These are phyloP conservation scores for Bipolaris sorokiniana DNA, from an alignment of 2,329 filamentous ascomycete species.

Conservation along the genomic window DNA sequence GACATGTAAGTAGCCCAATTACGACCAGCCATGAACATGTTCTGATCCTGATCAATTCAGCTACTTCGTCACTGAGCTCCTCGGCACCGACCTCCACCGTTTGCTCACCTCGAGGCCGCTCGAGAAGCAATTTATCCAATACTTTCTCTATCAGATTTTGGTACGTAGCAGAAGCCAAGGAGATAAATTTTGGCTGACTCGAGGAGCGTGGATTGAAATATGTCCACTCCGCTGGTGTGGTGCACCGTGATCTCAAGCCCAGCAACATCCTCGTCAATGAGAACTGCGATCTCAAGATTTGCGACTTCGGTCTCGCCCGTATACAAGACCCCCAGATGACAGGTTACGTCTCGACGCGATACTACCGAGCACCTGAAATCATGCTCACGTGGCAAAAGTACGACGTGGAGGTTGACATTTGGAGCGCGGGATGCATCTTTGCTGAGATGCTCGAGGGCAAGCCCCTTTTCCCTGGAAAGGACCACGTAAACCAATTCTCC, in stretches of 20 bases:
- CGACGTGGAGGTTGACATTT: conserved; percentile 98
- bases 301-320: conserved; percentile 95
- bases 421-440: conserved; percentile 99
- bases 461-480: conserved; percentile 96
- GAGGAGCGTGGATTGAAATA: conserved; percentile 93
- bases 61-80: conserved; percentile 97
- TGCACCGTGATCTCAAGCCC: conserved; percentile 96
- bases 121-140: conserved; percentile 99
- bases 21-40: not conserved
- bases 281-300: conserved; percentile 99
- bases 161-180: conserved; percentile 64
- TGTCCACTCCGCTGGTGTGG: conserved; percentile 96
- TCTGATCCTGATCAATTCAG: conserved; percentile 56
- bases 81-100: conserved; percentile 95
- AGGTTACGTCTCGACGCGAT: conserved; percentile 96
- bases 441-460: conserved; percentile 99
- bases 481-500: conserved; percentile 99
- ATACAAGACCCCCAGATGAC: conserved; percentile 99
- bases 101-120: conserved; percentile 92
- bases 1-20: conserved; percentile 75
- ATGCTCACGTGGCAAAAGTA: conserved; percentile 99
- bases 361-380: conserved; percentile 98
- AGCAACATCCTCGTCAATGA: conserved; percentile 99
- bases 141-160: conserved; percentile 99
- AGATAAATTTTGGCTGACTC: conserved; percentile 52